Conservation (phyloP, 108 stramenopile species). For the Seminavis robusta region DNA sequence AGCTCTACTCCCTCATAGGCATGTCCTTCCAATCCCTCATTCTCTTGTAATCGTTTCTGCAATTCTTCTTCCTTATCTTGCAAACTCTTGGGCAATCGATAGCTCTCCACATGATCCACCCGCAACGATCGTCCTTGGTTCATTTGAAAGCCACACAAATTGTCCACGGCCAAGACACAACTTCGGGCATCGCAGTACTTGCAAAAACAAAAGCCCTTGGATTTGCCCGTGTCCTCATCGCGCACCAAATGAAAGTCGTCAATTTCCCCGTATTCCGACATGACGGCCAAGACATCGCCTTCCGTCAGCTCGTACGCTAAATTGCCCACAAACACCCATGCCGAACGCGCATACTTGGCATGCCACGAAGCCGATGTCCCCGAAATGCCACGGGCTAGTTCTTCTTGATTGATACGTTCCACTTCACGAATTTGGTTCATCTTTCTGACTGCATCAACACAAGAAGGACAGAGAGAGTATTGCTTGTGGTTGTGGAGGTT, state of each 20-base stretch:
- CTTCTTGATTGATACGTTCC: conserved; percentile 85
- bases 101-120: conserved; percentile 96
- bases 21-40: conserved; percentile 56
- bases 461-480: too few species aligned
- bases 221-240: conserved; percentile 93
- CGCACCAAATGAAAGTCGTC: conserved; percentile 96
- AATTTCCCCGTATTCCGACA: conserved; percentile 90
- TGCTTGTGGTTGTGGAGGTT: too few species aligned
- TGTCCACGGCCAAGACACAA: conserved; percentile 97
- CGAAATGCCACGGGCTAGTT: conserved; percentile 80
- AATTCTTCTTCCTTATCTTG: conserved; percentile 75
- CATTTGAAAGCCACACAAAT: conserved; percentile 78
- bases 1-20: conserved; percentile 87
- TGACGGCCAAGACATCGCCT: conserved; percentile 94
- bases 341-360: conserved; percentile 81
- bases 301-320: conserved; percentile 86
- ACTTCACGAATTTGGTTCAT: conserved; percentile 91
- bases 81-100: conserved; percentile 91
- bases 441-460: too few species aligned
- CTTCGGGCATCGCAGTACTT: conserved; percentile 92
- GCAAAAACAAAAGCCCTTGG: conserved; percentile 81
- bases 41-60: conserved; percentile 13
- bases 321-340: conserved; percentile 97
- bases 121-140: conserved; percentile 84
- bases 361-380: conserved; percentile 96